Base-by-base conservation (phyloP, 1,284 basidiomycete genomes). In the Naganishia liquefaciens region DNA sequence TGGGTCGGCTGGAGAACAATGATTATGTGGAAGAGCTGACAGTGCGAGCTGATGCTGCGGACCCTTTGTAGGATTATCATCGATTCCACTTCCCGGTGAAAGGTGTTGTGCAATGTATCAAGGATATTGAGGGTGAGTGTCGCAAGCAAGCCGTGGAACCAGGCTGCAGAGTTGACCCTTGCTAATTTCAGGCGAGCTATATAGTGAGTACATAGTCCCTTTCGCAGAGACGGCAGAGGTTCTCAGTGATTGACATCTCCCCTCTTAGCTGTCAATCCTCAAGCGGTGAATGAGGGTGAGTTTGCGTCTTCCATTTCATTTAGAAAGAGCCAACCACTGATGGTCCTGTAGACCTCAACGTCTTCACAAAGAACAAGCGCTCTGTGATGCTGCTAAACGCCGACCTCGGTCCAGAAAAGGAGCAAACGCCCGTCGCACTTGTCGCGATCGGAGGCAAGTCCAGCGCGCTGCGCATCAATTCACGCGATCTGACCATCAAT, bases 21-120 rank as follows among this genome's bases (percentile, higher is more conserved):
- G 21, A 28, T 6, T n/a, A 17, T n/a, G 33, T 7, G 33, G 4
- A 2, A 13, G 33, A 37, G 33, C 33, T 37, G 7, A 44, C 15
- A 19, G 21, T 25, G 9, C 19, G n/a, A 17, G 15, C 23, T 62
- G 39, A 46, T 25, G 61, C 21, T 10, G 44, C 15, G 23, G 27
- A n/a, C n/a, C n/a, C n/a, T 13, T 11, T 11, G 30, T 13, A 87
- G 42, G 91, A 93, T 74, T 93, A 92, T 71, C 90, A 92, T 73
- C 85, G 90, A 25, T 93, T 90, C 82, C 91, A 93, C 72, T 85
- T 84, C 30, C 90, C 90, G 1, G 81, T 88, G 28, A 85, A 88
- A 62, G 88, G 84, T 23, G 82, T 79, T n/a, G 76, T 82, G 3
- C 81, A 77, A 3, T 79, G 84, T 63, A 80, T 88, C 5, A 77